phyloP scores from a whole-genome alignment of 2,329 filamentous ascomycete species.

The Cordyceps javanica region DNA sequence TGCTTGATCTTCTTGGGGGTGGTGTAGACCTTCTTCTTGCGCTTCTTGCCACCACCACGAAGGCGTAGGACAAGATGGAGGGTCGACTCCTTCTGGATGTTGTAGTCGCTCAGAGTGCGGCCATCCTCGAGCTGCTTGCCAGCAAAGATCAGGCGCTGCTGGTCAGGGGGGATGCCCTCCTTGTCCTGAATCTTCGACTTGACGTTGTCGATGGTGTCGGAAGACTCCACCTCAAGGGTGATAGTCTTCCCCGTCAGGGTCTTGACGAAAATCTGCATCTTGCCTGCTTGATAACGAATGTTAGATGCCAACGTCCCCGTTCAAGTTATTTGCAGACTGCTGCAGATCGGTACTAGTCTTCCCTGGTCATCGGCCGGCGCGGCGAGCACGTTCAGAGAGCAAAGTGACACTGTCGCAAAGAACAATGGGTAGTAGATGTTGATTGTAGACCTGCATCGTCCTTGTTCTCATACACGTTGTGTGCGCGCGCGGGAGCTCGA shows the following conservation, averaged over 20 bases:
- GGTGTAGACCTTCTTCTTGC: slow-evolving; percentile 99
- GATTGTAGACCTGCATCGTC: neutral
- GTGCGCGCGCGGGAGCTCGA: slow-evolving; percentile 4
- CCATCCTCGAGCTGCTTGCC: slow-evolving; percentile 99
- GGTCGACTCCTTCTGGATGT: slow-evolving; percentile 99
- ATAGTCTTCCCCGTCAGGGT: slow-evolving; percentile 99
- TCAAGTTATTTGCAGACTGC: neutral
- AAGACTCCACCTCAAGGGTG: slow-evolving; percentile 99
- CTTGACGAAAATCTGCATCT: slow-evolving; percentile 75
- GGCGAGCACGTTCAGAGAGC: neutral
- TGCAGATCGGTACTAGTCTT: neutral
- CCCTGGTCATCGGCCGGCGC: neutral
- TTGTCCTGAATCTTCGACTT: slow-evolving; percentile 99
- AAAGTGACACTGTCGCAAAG: neutral
- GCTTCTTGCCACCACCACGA: slow-evolving; percentile 98
- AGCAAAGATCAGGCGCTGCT: slow-evolving; percentile 99
- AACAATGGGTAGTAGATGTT: neutral
- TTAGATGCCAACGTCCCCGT: slow-evolving; percentile 27
- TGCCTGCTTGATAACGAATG: slow-evolving; percentile 44
- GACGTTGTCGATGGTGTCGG: slow-evolving; percentile 99
- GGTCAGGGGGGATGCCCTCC: slow-evolving; percentile 98
- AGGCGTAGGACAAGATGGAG: slow-evolving; percentile 97
- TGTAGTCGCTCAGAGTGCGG: slow-evolving; percentile 98
- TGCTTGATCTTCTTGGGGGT: slow-evolving; percentile 99
- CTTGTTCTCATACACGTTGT: neutral